These are phyloP conservation scores for Tetrahymena elliotti DNA, from an alignment of 73 alveolate genomes.

Conservation along the genomic window DNA sequence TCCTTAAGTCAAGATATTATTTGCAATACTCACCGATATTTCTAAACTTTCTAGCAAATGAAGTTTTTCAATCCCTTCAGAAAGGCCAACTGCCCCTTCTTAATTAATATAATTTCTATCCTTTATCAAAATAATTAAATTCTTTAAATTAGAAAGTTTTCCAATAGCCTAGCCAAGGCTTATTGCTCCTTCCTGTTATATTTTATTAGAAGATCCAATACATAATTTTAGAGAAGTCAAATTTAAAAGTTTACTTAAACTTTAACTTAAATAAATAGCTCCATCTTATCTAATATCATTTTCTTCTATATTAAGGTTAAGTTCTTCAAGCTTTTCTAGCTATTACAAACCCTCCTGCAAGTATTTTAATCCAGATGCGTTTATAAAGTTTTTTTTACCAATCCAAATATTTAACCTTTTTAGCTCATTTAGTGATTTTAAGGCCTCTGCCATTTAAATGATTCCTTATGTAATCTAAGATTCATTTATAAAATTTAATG, in stretches of 20 bases:
- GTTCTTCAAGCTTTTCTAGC: neutral
- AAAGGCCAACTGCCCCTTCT: neutral
- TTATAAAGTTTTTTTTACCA: neutral
- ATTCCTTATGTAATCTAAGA: neutral
- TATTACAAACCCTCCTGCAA: neutral
- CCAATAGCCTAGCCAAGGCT: neutral
- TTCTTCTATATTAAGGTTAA: neutral
- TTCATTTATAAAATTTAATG: neutral
- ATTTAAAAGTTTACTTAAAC: neutral
- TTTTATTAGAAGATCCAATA: neutral
- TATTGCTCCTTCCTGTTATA: neutral
- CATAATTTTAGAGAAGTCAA: neutral
- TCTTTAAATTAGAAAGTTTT: neutral
- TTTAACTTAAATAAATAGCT: neutral
- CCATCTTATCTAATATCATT: neutral
- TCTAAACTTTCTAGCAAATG: neutral
- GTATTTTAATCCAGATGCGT: neutral
- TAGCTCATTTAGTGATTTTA: neutral
- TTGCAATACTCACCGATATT: neutral
- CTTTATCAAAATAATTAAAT: neutral
- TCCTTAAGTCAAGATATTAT: neutral
- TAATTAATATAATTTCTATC: neutral
- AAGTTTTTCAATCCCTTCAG: neutral
- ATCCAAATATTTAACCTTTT: neutral
- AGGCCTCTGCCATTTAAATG: neutral